Base-by-base conservation (phyloP, 129 eudicot species). In the Flaveria trinervia region DNA sequence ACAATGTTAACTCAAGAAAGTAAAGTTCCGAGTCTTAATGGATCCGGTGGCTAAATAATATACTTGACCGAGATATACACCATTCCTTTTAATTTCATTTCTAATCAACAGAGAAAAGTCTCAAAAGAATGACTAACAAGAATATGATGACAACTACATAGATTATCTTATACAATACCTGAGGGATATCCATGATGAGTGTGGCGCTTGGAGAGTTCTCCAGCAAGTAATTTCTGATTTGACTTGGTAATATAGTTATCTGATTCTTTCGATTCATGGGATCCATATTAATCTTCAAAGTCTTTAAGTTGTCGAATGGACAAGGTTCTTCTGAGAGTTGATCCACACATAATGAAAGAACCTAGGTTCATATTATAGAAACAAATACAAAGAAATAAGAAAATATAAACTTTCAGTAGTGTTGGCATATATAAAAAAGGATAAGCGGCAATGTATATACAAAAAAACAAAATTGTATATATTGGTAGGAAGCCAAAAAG, bases 151-250 rank as follows among this genome's bases (percentile, higher is more conserved):
- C 44, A 64, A 14, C 39, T 9, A 17, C 20, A 55, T 72, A 36
- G 67, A 72, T 55, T 11, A 41, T 54, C 14, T 8, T 8, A 45
- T 65, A 30, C 11, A 17, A 3, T 72, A 72, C 77, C 77, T 72
- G 78, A 26, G 57, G 59, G 6, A 25, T 43, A 15, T 74, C 60
- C 18, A 25, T 12, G 70, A 45, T 74, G 60, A 17, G 2, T 9
- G 33, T 60, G 8, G 61, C 79, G 16, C 13, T 61, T 48, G 48
- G 71, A 74, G 79, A 74, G 49, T 74, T 74, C 17, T 61, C 25
- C 26, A 74, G 79, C 13, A 74, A 61, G 79, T 74, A 74, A n/a
- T 48, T 61, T 25, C 7, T 74, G 4, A 74, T 59, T 74, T 74
- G 60, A 74, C 12, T 22, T 7, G 18, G 49, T 25, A 74, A 7